Percentiles rank a stretch among this genome's conserved stretches.
These are phyloP conservation scores for Daldinia bambusicola DNA, from an alignment of 495 filamentous ascomycete genomes.

Conservation along the genomic window DNA sequence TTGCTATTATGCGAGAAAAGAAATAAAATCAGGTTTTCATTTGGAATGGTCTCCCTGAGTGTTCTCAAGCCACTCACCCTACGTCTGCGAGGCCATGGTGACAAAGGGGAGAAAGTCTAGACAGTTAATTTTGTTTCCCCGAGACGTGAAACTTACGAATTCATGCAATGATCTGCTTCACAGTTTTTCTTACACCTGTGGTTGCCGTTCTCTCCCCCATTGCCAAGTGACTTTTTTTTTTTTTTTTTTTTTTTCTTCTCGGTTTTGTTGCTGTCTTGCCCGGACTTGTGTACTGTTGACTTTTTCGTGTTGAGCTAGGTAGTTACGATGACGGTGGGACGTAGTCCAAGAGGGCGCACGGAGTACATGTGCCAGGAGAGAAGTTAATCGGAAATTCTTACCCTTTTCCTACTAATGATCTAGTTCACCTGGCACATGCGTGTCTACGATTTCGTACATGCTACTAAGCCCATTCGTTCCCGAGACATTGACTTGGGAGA, in stretches of 20 bases:
- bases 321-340: neutral
- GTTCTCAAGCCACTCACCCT: conserved; percentile 24
- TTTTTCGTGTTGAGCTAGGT: neutral
- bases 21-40: conserved; percentile 53
- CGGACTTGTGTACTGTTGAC: neutral
- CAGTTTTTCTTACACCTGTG: conserved; percentile 7
- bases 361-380: neutral
- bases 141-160: conserved; percentile 46
- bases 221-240: conserved; percentile 6
- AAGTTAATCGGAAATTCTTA: conserved; percentile 10
- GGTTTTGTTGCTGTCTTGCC: conserved; percentile 1
- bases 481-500: neutral
- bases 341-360: conserved; percentile 3
- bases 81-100: conserved; percentile 33
- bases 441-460: conserved; percentile 1
- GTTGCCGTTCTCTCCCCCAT: neutral
- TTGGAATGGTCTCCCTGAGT: conserved; percentile 47
- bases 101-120: conserved; percentile 47
- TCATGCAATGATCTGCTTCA: conserved; percentile 45
- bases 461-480: neutral
- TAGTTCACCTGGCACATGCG: neutral
- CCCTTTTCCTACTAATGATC: neutral
- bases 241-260: neutral
- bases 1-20: conserved; percentile 50
- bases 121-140: conserved; percentile 51